Evolutionary conservation across 805 yeast genomes (phyloP), one percentile per base, ranked within the genome.

Genomic region (Starmerella ratchasimensis): DNA sequence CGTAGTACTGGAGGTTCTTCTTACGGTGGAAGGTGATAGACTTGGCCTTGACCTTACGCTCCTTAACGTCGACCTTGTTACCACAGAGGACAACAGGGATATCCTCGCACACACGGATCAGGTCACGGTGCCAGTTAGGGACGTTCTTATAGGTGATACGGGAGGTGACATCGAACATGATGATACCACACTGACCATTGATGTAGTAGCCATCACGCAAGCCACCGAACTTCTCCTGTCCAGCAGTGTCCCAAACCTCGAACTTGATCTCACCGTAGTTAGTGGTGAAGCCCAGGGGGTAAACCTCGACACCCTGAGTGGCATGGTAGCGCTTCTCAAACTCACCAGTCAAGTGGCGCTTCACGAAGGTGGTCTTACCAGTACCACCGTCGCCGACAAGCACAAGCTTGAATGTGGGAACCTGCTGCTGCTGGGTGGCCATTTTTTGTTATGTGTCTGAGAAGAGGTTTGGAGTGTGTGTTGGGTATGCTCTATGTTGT

Each of bases 381-480:
- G 98, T 90, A 76, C 99, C 99, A 74, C 99, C 99, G 63, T 90
- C 99, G 64, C 99, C 99, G 68, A 90, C 98, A 59, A 90, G 77
- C 57, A 90, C 99, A 65, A 90, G 76, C 72, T 90, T 90, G 68
- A 90, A 90, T 52, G 94, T 82, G 54, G 98, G 97, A 65, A 84
- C 93, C 52, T 57, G 60, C 43, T 46, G 51, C 52, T 57, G 60
- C 43, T 46, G 51, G 26, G 51, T 51, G 40, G 60, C 57, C 60
- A 56, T 56, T 39, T 36, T 51, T 15, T 14, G 28, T 36, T 27
- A 21, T 33, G 35, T 16, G 14, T 36, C 8, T 31, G 31, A 28
- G 34, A 9, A 14, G 32, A 17, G 8, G n/a, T 20, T 29, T 13
- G 2, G 7, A n/a, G 9, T 15, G n/a, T 20, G 28, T 26, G 28